phyloP scores from a whole-genome alignment of 805 yeast species.

The Saccharomycopsis olivae region DNA sequence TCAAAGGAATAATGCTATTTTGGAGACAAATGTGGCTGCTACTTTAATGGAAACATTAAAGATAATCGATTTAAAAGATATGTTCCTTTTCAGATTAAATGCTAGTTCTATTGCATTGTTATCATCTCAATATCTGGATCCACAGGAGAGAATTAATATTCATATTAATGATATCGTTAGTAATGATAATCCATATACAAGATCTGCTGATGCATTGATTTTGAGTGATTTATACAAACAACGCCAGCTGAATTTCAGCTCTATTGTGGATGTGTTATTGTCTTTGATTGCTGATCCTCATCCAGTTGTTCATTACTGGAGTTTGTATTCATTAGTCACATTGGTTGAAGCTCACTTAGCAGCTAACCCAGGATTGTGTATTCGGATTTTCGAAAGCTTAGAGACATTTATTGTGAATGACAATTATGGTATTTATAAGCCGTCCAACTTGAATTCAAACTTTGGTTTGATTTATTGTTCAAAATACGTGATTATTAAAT shows the following conservation, averaged over 20 bases:
- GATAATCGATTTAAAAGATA: slow-evolving; percentile 30
- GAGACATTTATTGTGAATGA: slow-evolving; percentile 32
- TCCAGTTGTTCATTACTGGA: slow-evolving; percentile 70
- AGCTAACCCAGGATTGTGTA: slow-evolving; percentile 33
- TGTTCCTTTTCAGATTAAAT: slow-evolving; percentile 34
- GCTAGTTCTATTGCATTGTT: slow-evolving; percentile 51
- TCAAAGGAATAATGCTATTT: not conserved
- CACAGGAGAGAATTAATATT: slow-evolving; percentile 36
- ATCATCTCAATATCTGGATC: slow-evolving; percentile 24
- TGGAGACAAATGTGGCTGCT: slow-evolving; percentile 29
- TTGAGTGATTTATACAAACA: slow-evolving; percentile 35
- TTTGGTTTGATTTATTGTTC: slow-evolving; percentile 39
- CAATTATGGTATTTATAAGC: slow-evolving; percentile 36
- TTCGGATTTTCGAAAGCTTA: slow-evolving; percentile 32
- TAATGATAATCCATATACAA: slow-evolving; percentile 49
- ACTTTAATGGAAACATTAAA: slow-evolving; percentile 42
- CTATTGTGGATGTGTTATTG: slow-evolving; percentile 44
- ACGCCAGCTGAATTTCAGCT: slow-evolving; percentile 24
- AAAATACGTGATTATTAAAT: slow-evolving; percentile 30
- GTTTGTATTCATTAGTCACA: slow-evolving; percentile 47
- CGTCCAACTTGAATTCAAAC: slow-evolving; percentile 37
- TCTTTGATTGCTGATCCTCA: slow-evolving; percentile 71
- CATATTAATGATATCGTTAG: slow-evolving; percentile 56
- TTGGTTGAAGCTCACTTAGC: slow-evolving; percentile 46
- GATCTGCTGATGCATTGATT: slow-evolving; percentile 47